phyloP scores from a whole-genome alignment of 371 early-diverging fungal genomes.

The Mucor sp. region DNA sequence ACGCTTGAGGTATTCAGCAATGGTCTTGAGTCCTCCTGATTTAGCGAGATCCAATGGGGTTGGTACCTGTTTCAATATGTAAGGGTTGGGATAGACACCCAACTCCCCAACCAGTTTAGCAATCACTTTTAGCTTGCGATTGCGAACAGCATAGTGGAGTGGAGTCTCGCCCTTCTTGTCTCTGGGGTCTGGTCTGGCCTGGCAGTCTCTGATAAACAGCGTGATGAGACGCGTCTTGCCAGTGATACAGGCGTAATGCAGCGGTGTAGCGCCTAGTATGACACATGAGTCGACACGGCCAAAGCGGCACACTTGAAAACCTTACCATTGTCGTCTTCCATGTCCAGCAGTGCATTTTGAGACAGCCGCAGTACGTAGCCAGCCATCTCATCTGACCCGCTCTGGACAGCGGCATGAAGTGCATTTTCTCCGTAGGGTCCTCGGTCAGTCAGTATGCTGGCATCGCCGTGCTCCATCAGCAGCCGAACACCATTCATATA shows the following conservation, averaged over 20 bases:
- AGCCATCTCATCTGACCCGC: slow-evolving; percentile 32
- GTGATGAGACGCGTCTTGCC: slow-evolving; percentile 33
- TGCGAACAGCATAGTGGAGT: slow-evolving; percentile 46
- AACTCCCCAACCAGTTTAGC: slow-evolving; percentile 32
- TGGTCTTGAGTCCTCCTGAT: slow-evolving; percentile 28
- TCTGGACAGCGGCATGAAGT: slow-evolving; percentile 41
- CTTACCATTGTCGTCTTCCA: slow-evolving; percentile 32
- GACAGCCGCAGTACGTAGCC: slow-evolving; percentile 24
- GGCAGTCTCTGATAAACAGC: slow-evolving; percentile 30
- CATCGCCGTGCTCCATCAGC: slow-evolving; percentile 29
- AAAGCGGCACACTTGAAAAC: not conserved
- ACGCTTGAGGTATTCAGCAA: slow-evolving; percentile 29
- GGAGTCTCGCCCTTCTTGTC: slow-evolving; percentile 46
- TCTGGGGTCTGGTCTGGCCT: slow-evolving; percentile 15
- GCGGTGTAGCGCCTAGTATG: slow-evolving; percentile 41
- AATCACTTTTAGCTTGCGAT: slow-evolving; percentile 29
- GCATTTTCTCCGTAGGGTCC: slow-evolving; percentile 37
- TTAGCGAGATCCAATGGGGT: slow-evolving; percentile 47
- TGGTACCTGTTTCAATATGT: slow-evolving; percentile 32
- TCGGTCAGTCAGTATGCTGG: slow-evolving; percentile 19
- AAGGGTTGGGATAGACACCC: slow-evolving; percentile 42
- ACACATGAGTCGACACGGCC: not conserved
- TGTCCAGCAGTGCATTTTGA: slow-evolving; percentile 24
- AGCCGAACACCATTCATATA: slow-evolving; percentile 37
- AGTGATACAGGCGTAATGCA: slow-evolving; percentile 48